Evolutionary conservation across 2,329 filamentous ascomycete genomes (phyloP).

Genomic region (Canariomyces notabilis): DNA sequence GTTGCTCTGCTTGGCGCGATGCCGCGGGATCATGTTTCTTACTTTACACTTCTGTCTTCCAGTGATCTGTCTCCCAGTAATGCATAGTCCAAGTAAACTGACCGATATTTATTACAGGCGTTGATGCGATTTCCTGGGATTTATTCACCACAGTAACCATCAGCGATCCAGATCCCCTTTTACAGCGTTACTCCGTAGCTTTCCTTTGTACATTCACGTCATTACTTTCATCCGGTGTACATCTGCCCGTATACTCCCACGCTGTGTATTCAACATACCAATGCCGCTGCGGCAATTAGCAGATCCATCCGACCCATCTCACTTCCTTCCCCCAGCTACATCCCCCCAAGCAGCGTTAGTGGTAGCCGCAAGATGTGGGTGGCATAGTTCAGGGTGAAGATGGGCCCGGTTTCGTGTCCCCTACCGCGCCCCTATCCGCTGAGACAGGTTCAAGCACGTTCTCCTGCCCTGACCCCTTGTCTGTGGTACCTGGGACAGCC

Average conservation of each 20-base stretch:
- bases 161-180: too few relatives aligned
- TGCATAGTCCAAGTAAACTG: too few relatives aligned
- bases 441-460: neutral
- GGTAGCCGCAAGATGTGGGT: neutral
- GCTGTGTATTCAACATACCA: neutral
- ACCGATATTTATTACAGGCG: too few relatives aligned
- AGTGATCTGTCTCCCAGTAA: too few relatives aligned
- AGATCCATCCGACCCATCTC: neutral
- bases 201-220: too few relatives aligned
- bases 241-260: neutral
- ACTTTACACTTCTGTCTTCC: too few relatives aligned
- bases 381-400: neutral
- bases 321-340: slow-evolving; percentile 8
- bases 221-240: neutral
- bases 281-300: neutral
- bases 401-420: neutral
- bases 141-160: too few relatives aligned
- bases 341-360: slow-evolving; percentile 12
- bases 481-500: neutral
- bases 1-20: too few relatives aligned
- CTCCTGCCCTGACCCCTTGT: neutral
- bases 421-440: neutral
- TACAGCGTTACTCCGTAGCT: too few relatives aligned
- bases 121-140: too few relatives aligned
- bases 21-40: too few relatives aligned